Evolutionary conservation across 306 rosid genomes (phyloP).

Genomic region (Quercus gilva): DNA sequence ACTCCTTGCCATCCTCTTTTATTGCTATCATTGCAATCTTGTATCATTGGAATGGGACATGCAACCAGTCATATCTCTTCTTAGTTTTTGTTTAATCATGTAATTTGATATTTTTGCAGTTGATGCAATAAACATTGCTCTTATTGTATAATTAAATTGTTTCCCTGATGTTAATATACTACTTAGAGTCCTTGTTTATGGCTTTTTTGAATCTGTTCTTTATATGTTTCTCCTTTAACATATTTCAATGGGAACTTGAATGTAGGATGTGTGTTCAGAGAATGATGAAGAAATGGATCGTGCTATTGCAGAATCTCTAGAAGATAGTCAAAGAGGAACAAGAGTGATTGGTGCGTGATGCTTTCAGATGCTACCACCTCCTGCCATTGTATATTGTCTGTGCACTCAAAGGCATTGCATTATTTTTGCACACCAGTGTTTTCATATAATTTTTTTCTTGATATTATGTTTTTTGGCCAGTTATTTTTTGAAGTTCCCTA

Average conservation of each 20-base stretch:
- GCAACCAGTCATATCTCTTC: background rate
- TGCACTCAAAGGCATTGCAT: background rate
- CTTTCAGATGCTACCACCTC: background rate
- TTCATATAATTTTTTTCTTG: background rate
- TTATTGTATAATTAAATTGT: background rate
- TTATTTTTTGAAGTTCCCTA: background rate
- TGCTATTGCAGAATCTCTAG: constrained; percentile 84
- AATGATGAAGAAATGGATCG: constrained; percentile 78
- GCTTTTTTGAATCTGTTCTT: constrained; percentile 1
- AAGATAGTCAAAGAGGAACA: constrained; percentile 54
- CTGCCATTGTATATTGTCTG: background rate
- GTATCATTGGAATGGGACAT: background rate
- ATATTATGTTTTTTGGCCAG: background rate
- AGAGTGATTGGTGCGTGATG: constrained; percentile 65
- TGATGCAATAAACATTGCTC: background rate
- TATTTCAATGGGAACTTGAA: constrained; percentile 30
- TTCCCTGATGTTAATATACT: background rate
- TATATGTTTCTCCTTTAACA: constrained; percentile 15
- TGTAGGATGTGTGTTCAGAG: constrained; percentile 75
- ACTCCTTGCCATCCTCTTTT: background rate
- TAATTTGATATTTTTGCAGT: background rate
- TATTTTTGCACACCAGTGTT: background rate
- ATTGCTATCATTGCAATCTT: background rate
- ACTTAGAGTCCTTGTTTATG: too few relatives aligned
- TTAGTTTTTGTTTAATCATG: background rate